Percentiles rank a stretch among this genome's conserved stretches.
These are phyloP conservation scores for Corylus heterophylla DNA, from an alignment of 306 rosid genomes.

Conservation along the genomic window DNA sequence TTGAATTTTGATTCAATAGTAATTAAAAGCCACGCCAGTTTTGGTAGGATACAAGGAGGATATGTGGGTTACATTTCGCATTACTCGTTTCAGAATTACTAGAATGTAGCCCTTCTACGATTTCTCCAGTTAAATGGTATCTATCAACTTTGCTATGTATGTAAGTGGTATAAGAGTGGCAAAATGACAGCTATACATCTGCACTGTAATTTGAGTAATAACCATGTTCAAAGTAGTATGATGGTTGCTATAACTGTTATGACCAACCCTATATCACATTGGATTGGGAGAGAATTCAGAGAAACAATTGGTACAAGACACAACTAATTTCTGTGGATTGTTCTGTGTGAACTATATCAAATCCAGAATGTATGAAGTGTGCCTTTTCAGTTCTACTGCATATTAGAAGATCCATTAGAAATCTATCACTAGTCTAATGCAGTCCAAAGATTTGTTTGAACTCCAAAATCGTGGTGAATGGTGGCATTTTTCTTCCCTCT, in stretches of 20 bases:
- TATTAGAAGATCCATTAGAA: neutral
- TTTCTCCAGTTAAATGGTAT: neutral
- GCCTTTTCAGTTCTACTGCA: neutral
- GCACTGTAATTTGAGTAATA: neutral
- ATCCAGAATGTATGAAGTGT: neutral
- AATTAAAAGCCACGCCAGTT: no score
- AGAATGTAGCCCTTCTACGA: neutral
- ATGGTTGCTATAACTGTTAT: neutral
- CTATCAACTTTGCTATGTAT: neutral
- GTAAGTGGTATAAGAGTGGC: neutral
- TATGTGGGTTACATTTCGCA: neutral
- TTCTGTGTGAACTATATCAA: neutral
- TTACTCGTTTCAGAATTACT: neutral
- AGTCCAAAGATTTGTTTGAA: neutral
- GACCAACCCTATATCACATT: neutral
- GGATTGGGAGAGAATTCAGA: neutral
- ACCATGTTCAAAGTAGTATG: neutral
- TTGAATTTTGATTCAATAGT: no score
- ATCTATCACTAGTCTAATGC: neutral
- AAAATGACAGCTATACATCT: neutral
- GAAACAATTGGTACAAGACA: neutral
- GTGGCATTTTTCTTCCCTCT: neutral
- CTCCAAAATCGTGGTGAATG: neutral
- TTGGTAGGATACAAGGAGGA: no score
- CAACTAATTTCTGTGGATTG: neutral